phyloP scores from a whole-genome alignment of 768 basidiomycete species.

The Chalciporus chontae region DNA sequence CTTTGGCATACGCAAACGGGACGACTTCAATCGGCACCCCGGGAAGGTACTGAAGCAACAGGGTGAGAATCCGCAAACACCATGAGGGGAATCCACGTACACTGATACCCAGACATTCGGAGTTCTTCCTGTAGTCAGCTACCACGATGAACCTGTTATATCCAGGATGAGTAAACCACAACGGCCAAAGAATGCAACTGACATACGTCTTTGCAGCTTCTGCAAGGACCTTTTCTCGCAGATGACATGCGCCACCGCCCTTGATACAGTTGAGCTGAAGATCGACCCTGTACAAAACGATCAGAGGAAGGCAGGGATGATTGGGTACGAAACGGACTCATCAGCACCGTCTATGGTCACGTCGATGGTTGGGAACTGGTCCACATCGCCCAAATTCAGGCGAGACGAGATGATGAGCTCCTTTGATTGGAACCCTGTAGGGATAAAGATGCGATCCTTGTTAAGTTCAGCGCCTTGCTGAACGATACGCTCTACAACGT shows the following conservation, averaged over 20 bases:
- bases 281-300: slow-evolving; percentile 63
- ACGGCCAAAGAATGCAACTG: not conserved
- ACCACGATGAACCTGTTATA: slow-evolving; percentile 64
- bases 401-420: slow-evolving; percentile 84
- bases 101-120: slow-evolving; percentile 71
- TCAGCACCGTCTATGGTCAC: slow-evolving; percentile 99
- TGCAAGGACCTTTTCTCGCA: slow-evolving; percentile 96
- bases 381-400: slow-evolving; percentile 81
- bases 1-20: slow-evolving; percentile 91
- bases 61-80: not conserved
- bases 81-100: slow-evolving; percentile 43
- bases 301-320: not conserved
- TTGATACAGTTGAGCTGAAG: slow-evolving; percentile 88
- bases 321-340: slow-evolving; percentile 54
- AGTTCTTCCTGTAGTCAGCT: slow-evolving; percentile 96
- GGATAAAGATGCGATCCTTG: slow-evolving; percentile 80
- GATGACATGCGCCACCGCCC: slow-evolving; percentile 94
- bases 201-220: slow-evolving; percentile 84
- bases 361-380: slow-evolving; percentile 85
- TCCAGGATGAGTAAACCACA: slow-evolving; percentile 51
- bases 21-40: slow-evolving; percentile 97
- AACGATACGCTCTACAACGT: slow-evolving; percentile 92
- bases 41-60: slow-evolving; percentile 57
- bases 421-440: slow-evolving; percentile 95
- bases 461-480: slow-evolving; percentile 77